A percentile compares a stretch with the other conserved stretches of the same genome.
Evolutionary conservation across 257 asterid genomes (phyloP).

Genomic region (Scutellaria barbata): DNA sequence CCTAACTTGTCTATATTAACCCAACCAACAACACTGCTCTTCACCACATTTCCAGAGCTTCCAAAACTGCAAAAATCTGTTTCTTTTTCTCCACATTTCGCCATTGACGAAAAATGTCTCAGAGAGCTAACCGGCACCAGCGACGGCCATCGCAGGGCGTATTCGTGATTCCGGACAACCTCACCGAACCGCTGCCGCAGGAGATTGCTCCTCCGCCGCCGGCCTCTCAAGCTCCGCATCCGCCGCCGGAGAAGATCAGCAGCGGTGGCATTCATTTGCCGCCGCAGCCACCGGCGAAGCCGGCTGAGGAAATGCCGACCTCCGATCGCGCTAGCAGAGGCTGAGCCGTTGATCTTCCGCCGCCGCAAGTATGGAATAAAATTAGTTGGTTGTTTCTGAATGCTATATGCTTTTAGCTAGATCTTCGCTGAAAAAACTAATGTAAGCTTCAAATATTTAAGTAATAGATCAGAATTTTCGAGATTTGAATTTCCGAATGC

Average conservation of each 20-base stretch:
- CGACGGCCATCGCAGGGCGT: slow-evolving; percentile 77
- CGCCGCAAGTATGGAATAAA: slow-evolving; percentile 40
- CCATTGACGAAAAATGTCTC: slow-evolving; percentile 52
- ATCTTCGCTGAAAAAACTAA: slow-evolving; percentile 30
- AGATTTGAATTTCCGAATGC: slow-evolving; percentile 22
- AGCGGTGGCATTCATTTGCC: slow-evolving; percentile 45
- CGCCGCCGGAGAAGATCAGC: slow-evolving; percentile 33
- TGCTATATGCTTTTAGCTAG: slow-evolving; percentile 24
- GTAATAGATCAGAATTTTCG: slow-evolving; percentile 26
- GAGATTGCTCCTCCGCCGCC: slow-evolving; percentile 42
- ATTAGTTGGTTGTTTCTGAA: slow-evolving; percentile 28
- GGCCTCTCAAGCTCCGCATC: slow-evolving; percentile 45
- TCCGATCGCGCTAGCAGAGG: slow-evolving; percentile 36
- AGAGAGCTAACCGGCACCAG: slow-evolving; percentile 68
- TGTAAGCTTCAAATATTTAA: slow-evolving; percentile 32
- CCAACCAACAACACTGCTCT: slow-evolving; percentile 34
- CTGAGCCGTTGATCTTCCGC: slow-evolving; percentile 25
- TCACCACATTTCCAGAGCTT: slow-evolving; percentile 35
- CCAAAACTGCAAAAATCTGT: slow-evolving; percentile 12
- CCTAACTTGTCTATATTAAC: slow-evolving; percentile 39
- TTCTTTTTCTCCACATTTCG: slow-evolving; percentile 31
- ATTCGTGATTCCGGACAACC: slow-evolving; percentile 63
- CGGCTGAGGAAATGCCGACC: slow-evolving; percentile 47
- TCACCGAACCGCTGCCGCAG: slow-evolving; percentile 53
- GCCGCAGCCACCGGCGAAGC: slow-evolving; percentile 54